Percentiles rank a stretch among this genome's conserved stretches.
These are phyloP conservation scores for Aquanectria penicillioides DNA, from an alignment of 2,329 filamentous ascomycete species.

Conservation along the genomic window DNA sequence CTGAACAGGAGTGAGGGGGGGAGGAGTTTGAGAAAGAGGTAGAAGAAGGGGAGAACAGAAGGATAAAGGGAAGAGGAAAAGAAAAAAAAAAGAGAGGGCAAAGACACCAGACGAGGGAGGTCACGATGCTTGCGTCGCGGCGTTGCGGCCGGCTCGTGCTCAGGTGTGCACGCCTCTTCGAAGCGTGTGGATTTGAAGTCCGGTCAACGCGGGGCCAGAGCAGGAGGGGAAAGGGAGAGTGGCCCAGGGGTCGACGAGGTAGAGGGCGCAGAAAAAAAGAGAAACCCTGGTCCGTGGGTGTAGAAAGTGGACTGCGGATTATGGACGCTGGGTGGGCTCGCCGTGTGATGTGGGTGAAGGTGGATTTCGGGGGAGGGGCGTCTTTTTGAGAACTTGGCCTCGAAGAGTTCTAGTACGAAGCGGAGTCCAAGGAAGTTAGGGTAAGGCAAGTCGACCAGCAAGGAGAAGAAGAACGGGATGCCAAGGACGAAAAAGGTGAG, in stretches of 20 bases:
- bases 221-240: constrained; percentile 13
- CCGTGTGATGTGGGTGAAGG: constrained; percentile 39
- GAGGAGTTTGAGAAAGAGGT: constrained; percentile 15
- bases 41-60: neutral
- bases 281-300: constrained; percentile 21
- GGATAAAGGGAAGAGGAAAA: constrained; percentile 5
- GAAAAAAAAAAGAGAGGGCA: constrained; percentile 20
- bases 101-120: constrained; percentile 32
- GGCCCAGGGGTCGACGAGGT: constrained; percentile 13
- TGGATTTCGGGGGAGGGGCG: constrained; percentile 37
- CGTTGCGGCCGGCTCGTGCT: constrained; percentile 32
- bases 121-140: constrained; percentile 44
- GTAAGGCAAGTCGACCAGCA: neutral
- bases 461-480: neutral
- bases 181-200: constrained; percentile 39
- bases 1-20: constrained; percentile 20
- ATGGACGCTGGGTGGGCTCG: constrained; percentile 9
- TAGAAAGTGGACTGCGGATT: constrained; percentile 10
- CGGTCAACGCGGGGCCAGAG: constrained; percentile 27
- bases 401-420: constrained; percentile 35
- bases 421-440: constrained; percentile 20
- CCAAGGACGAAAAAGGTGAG: neutral
- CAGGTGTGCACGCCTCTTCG: constrained; percentile 27
- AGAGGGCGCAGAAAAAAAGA: constrained; percentile 10
- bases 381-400: constrained; percentile 28